These are phyloP conservation scores for Xylariaceae sp. DNA, from an alignment of 2,329 filamentous ascomycete genomes.

Conservation along the genomic window DNA sequence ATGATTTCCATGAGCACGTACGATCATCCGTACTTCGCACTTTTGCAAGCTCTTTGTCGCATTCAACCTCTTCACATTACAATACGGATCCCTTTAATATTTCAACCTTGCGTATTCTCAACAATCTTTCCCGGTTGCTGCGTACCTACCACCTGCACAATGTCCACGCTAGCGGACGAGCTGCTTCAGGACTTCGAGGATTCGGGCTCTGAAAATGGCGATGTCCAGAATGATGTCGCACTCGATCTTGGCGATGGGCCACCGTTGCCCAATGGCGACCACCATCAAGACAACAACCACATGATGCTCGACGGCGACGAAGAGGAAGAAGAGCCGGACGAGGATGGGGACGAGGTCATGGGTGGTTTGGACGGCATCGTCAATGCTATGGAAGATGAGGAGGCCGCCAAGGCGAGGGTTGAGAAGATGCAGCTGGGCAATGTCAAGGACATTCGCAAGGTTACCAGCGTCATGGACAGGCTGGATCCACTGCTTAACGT, in stretches of 20 bases:
- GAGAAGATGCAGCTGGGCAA: conserved; percentile 75
- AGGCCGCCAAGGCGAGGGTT: conserved; percentile 70
- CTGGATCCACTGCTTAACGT: conserved; percentile 79
- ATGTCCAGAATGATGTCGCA: conserved; percentile 48
- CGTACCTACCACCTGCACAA: conserved; percentile 36
- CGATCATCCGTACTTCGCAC: not conserved
- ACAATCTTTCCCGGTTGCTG: not conserved
- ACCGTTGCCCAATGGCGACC: conserved; percentile 36
- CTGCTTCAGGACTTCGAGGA: conserved; percentile 89
- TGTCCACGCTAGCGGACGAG: conserved; percentile 92
- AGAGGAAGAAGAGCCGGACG: conserved; percentile 51
- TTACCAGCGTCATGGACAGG: conserved; percentile 75
- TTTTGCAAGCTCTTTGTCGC: not conserved
- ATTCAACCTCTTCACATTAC: conserved; percentile 1
- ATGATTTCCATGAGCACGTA: too few relatives aligned
- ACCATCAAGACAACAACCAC: conserved; percentile 35
- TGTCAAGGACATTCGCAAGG: conserved; percentile 73
- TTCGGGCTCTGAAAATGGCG: conserved; percentile 71
- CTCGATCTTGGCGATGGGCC: conserved; percentile 44
- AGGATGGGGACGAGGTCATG: conserved; percentile 58
- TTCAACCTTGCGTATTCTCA: not conserved
- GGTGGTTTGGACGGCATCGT: conserved; percentile 43
- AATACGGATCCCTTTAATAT: too few relatives aligned
- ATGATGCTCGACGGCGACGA: conserved; percentile 60
- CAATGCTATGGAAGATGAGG: conserved; percentile 57